Conservation (phyloP, 306 rosid species). For the Begonia loranthoides region DNA sequence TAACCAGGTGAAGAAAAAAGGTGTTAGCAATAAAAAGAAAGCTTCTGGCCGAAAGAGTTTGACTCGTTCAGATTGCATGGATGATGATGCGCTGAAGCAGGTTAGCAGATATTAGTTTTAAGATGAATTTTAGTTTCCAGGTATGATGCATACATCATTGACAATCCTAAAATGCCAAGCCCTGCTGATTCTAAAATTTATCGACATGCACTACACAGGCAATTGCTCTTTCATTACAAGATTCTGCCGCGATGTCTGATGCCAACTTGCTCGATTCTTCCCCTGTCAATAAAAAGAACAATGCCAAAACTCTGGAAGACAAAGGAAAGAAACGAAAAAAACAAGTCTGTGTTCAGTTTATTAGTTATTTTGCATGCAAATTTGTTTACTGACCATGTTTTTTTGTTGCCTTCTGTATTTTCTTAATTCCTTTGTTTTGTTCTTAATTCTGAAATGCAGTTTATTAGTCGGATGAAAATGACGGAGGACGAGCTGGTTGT, state of each 20-base stretch:
- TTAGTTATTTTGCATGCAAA: conserved; percentile 1
- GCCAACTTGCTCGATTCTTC: conserved; percentile 12
- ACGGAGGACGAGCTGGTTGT: conserved; percentile 67
- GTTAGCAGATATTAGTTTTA: conserved; percentile 10
- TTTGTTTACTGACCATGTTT: neutral
- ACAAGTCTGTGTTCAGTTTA: conserved; percentile 43
- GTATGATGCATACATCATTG: too few species aligned
- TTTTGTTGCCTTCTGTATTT: conserved; percentile 2
- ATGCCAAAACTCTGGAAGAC: conserved; percentile 25
- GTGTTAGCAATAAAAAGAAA: conserved; percentile 27
- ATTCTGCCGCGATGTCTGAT: conserved; percentile 20
- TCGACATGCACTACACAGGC: conserved; percentile 38
- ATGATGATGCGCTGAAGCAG: conserved; percentile 59
- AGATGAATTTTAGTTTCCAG: too few species aligned
- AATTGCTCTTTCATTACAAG: conserved; percentile 66
- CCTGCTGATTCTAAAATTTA: too few species aligned
- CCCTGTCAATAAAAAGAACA: conserved; percentile 22
- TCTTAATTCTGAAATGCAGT: conserved; percentile 27
- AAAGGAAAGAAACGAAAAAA: conserved; percentile 41
- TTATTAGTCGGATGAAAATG: conserved; percentile 69
- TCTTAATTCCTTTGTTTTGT: conserved; percentile 6
- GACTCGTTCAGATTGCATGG: conserved; percentile 15
- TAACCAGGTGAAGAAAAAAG: conserved; percentile 35
- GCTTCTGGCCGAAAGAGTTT: conserved; percentile 15
- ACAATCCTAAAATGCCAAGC: too few species aligned